A percentile compares a stretch with the other conserved stretches of the same genome.
phyloP scores from a whole-genome alignment of 306 rosid genomes.

The Cicer cuneatum region DNA sequence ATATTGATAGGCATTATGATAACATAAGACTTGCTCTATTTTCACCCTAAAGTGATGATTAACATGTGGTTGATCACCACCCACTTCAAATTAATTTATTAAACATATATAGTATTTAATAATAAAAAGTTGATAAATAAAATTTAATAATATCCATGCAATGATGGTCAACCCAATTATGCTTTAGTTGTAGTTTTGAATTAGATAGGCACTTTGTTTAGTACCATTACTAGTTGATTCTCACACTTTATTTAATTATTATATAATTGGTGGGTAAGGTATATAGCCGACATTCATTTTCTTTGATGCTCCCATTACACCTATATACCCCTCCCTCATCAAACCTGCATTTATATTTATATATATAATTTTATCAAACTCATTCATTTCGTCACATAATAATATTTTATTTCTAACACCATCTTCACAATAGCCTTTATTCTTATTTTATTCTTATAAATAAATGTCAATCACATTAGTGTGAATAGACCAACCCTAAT shows the following conservation, averaged over 20 bases:
- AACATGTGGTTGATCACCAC: slow-evolving; percentile 35
- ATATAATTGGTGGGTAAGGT: slow-evolving; percentile 56
- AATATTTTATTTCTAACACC: no score
- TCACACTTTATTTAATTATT: slow-evolving; percentile 32
- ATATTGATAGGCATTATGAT: background rate
- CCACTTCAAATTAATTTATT: slow-evolving; percentile 33
- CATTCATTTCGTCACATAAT: slow-evolving; percentile 22
- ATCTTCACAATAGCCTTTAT: no score
- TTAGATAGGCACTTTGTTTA: slow-evolving; percentile 41
- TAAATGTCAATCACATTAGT: no score
- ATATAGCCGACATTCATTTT: slow-evolving; percentile 59
- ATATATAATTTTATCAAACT: slow-evolving; percentile 39
- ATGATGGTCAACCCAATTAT: slow-evolving; percentile 65
- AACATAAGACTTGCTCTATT: background rate
- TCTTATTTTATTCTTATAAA: no score
- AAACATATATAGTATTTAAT: background rate
- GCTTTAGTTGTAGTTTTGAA: slow-evolving; percentile 43
- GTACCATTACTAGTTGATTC: slow-evolving; percentile 48
- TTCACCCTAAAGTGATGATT: slow-evolving; percentile 41
- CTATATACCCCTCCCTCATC: slow-evolving; percentile 28
- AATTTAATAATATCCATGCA: slow-evolving; percentile 42
- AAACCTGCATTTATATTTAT: background rate
- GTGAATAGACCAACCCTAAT: no score
- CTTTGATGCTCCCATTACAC: slow-evolving; percentile 55
- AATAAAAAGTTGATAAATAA: slow-evolving; percentile 16